Base-by-base conservation (phyloP, 179 eudicot genomes). In the Patellifolia procumbens region DNA sequence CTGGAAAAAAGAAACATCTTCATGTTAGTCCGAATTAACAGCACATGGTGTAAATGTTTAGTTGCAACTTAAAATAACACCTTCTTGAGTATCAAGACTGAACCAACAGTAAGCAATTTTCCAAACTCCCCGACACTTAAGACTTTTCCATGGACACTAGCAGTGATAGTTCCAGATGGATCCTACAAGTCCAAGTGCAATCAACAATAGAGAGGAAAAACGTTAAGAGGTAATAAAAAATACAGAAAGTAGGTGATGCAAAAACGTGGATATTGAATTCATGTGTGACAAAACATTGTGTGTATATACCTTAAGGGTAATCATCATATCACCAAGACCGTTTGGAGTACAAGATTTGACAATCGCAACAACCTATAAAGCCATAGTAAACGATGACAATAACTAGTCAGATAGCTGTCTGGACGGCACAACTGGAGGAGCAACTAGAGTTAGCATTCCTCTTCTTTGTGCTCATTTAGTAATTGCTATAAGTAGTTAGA, bases 271-370 rank as follows among this genome's bases (percentile, higher is more conserved):
- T 8, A 70, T 56, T 29, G 55, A 48, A 31, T 16, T 16, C 12
- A n/a, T n/a, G 29, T 7, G 45, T 6, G 17, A 32, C 16, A 65
- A 74, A 22, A 37, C 5, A 29, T 22, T 24, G 6, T 22, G 74
- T 34, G 20, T n/a, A 63, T n/a, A 63, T 80, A 94, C 98, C 97
- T 94, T 94, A 60, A 94, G 76, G 12, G 84, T 81, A 70, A 88
- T 86, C 78, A 82, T 87, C 81, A 92, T 65, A 86, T 89, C 98
- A 85, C 97, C 98, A 73, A 89, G 86, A 82, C 93, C 92, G 86
- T 89, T 92, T 59, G 89, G 88, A 6, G 81, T 80, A 79, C 92
- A 91, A 67, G 92, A 89, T 80, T 87, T 91, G 76, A 94, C 84
- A 59, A 94, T 79, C 62, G 94, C 98, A 78, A 92, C 93, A 81